These are phyloP conservation scores for Russula lepida DNA, from an alignment of 768 basidiomycete genomes.

Conservation along the genomic window DNA sequence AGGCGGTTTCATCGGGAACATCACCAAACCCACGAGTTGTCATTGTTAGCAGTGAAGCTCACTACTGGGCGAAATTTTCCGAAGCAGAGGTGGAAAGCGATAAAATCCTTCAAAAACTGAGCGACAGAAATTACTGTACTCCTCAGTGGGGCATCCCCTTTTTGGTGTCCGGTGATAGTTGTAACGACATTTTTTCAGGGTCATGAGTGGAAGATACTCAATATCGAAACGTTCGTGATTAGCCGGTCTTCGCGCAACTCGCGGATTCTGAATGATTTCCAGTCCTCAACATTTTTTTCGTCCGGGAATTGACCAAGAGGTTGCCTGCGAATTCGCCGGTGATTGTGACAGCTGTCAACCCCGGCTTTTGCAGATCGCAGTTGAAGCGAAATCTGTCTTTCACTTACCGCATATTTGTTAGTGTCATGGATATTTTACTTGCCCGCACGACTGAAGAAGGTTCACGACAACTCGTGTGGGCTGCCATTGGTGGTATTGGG, in stretches of 20 bases:
- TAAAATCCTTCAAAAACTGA: slow-evolving; percentile 3
- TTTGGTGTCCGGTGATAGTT: neutral
- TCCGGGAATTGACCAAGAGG: slow-evolving; percentile 16
- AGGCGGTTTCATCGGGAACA: slow-evolving; percentile 6
- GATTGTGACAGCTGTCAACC: slow-evolving; percentile 12
- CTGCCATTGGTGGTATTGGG: slow-evolving; percentile 7
- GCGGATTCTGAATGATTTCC: neutral
- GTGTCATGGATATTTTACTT: neutral
- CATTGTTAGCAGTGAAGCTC: slow-evolving; percentile 15
- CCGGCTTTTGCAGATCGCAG: slow-evolving; percentile 15
- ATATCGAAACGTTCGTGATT: slow-evolving; percentile 14
- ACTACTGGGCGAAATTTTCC: slow-evolving; percentile 1
- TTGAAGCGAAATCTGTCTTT: slow-evolving; percentile 3
- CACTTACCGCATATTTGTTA: neutral
- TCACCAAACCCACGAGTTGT: slow-evolving; percentile 15
- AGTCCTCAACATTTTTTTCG: slow-evolving; percentile 17
- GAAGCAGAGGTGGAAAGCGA: slow-evolving; percentile 3
- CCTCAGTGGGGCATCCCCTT: neutral
- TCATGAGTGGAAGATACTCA: slow-evolving; percentile 6
- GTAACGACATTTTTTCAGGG: neutral
- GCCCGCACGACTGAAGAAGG: slow-evolving; percentile 12
- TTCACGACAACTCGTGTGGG: slow-evolving; percentile 15
- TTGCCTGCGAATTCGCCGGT: slow-evolving; percentile 16
- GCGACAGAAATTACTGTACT: slow-evolving; percentile 8
- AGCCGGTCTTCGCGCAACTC: neutral